Evolutionary conservation across 140 eudicot species (phyloP).

Genomic region (Oenanthe javanica): DNA sequence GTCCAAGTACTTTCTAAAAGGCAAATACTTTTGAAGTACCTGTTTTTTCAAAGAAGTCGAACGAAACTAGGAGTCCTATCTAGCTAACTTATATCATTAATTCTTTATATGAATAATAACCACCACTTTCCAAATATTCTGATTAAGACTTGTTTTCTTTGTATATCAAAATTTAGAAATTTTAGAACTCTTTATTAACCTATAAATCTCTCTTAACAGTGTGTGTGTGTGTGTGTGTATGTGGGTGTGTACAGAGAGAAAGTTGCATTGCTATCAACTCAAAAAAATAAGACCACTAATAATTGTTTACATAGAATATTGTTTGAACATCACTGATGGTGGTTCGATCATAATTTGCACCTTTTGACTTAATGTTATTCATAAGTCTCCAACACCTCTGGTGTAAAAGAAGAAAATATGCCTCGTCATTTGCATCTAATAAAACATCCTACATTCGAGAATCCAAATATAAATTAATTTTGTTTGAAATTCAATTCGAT

Average conservation of each 20-base stretch:
- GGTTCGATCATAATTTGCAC: background rate
- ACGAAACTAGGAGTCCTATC: too few relatives aligned
- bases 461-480: background rate
- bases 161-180: background rate
- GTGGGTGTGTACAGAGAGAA: background rate
- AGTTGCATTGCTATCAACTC: background rate
- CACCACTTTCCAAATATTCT: background rate
- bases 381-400: background rate
- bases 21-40: background rate
- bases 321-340: constrained; percentile 7
- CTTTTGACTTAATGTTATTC: background rate
- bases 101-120: background rate
- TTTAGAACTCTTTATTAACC: background rate
- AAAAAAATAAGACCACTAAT: constrained; percentile 4
- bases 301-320: background rate
- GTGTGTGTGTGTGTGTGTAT: too few relatives aligned
- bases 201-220: background rate
- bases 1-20: background rate
- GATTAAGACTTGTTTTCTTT: background rate
- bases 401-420: background rate
- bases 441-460: too few relatives aligned
- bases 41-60: background rate
- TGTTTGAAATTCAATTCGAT: too few relatives aligned
- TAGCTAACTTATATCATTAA: too few relatives aligned
- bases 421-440: background rate